Evolutionary conservation across 75 land plant species (phyloP).

Genomic region (Cupressus sempervirens): DNA sequence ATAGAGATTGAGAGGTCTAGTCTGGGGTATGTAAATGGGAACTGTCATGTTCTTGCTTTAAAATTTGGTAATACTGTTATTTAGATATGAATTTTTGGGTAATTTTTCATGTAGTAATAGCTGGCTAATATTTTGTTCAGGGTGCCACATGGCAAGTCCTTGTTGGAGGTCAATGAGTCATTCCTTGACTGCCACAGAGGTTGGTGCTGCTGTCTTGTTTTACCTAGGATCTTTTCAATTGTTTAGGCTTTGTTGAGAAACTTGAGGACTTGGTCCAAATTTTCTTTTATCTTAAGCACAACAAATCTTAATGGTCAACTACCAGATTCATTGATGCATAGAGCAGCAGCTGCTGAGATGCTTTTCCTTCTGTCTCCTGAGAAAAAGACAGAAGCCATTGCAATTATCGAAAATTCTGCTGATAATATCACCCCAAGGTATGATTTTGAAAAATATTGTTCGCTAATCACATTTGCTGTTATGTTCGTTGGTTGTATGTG

Average conservation of each 20-base stretch:
- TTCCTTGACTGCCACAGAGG: constrained; percentile 78
- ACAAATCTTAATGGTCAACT: neutral
- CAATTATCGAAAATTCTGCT: constrained; percentile 70
- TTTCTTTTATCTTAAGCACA: neutral
- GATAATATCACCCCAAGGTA: constrained; percentile 33
- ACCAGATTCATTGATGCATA: constrained; percentile 86
- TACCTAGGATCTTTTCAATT: neutral
- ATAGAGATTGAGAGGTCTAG: constrained; percentile 63
- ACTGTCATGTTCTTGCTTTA: neutral
- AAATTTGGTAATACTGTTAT: neutral
- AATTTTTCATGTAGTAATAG: neutral
- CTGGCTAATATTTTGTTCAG: constrained; percentile 27
- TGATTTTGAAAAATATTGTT: neutral
- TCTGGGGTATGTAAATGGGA: constrained; percentile 49
- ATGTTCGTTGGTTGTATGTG: neutral
- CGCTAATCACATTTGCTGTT: no score
- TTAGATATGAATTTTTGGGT: neutral
- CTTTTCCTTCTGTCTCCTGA: constrained; percentile 62
- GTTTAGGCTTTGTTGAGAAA: neutral
- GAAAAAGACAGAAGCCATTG: constrained; percentile 59
- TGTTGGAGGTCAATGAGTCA: constrained; percentile 57
- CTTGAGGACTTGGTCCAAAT: no score
- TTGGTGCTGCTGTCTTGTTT: constrained; percentile 14
- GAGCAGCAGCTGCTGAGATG: constrained; percentile 95
- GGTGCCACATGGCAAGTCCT: constrained; percentile 61